Conservation (phyloP, 805 yeast genomes). For the Candida anglica region DNA sequence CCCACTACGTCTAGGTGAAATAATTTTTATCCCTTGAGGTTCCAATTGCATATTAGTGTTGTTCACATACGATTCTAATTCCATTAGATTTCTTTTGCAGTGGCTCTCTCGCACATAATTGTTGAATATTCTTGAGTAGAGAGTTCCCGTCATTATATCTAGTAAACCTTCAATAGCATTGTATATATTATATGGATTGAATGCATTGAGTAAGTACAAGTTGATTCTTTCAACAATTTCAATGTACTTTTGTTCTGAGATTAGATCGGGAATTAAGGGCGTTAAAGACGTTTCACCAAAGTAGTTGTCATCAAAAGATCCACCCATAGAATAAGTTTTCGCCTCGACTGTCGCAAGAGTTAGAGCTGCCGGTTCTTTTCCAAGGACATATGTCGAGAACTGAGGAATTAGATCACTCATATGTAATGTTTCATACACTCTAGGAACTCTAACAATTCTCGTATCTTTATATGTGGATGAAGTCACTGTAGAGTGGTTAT, state of each 20-base stretch:
- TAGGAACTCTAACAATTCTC: constrained; percentile 63
- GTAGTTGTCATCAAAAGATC: constrained; percentile 34
- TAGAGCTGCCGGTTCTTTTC: constrained; percentile 61
- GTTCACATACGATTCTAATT: constrained; percentile 38
- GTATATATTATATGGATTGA: constrained; percentile 23
- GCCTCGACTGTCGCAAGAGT: not conserved
- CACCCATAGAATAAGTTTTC: constrained; percentile 13
- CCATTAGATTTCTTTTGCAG: constrained; percentile 22
- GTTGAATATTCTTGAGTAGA: constrained; percentile 21
- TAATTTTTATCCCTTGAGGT: constrained; percentile 28
- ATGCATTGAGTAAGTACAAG: constrained; percentile 32
- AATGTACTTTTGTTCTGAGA: constrained; percentile 32
- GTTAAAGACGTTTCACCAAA: constrained; percentile 55
- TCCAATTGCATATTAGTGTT: not conserved
- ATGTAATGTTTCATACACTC: constrained; percentile 33
- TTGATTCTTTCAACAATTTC: constrained; percentile 46
- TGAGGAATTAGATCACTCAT: constrained; percentile 45
- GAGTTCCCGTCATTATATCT: constrained; percentile 35
- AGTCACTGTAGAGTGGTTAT: constrained; percentile 36
- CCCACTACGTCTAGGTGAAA: constrained; percentile 51
- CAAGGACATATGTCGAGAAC: constrained; percentile 55
- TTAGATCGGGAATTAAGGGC: constrained; percentile 30
- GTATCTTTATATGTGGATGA: constrained; percentile 32
- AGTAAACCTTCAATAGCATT: constrained; percentile 35
- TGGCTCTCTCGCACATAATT: constrained; percentile 12